Evolutionary conservation across 2,329 filamentous ascomycete species (phyloP), one percentile per base, ranked within the genome.

Genomic region (Didymella segeticola): DNA sequence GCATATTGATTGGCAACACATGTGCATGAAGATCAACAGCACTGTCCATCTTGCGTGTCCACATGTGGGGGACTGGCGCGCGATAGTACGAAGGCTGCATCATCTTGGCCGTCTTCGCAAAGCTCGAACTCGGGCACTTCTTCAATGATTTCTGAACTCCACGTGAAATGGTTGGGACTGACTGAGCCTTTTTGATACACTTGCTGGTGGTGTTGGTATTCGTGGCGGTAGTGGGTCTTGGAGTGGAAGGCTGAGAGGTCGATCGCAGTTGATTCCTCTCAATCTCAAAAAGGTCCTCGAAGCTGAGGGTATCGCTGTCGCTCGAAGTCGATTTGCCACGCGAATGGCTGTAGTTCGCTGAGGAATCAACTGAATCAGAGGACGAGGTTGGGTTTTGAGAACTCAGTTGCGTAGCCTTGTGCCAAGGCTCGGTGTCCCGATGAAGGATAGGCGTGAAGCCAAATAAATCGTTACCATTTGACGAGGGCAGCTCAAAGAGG

Each of bases 61-160:
- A 86, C 69, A 68, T 76, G 64, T 76, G 79, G 69, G 71, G 77
- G 71, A 75, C 79, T 55, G 73, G 73, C 19, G 72, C 61, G 11
- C 73, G 73, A 59, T 75, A 77, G 50, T 80, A 77, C 19, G 80
- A 79, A 33, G 82, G 78, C 62, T 78, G 82, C 78, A 83, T 83
- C 78, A 85, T 81, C 63, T 80, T 83, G 36, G 80, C 37, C 15
- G 49, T 80, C 64, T 80, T 83, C 31, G 80, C 50, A 75, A 79
- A 63, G 26, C 49, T 52, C 37, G 62, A 50, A 14, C 53, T 43
- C 3, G 60, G 47, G 20, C 61, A 51, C 34, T 62, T 71, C 38
- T 60, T 70, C 2, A 49, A 37, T 1, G 53, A 43, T 22, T 69
- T 72, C 11, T 65, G 61, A 22, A 68, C 57, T 1, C 65, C 64